Evolutionary conservation across 176 grass and related monocot species (phyloP).

Genomic region (Chrysopogon serrulatus): DNA sequence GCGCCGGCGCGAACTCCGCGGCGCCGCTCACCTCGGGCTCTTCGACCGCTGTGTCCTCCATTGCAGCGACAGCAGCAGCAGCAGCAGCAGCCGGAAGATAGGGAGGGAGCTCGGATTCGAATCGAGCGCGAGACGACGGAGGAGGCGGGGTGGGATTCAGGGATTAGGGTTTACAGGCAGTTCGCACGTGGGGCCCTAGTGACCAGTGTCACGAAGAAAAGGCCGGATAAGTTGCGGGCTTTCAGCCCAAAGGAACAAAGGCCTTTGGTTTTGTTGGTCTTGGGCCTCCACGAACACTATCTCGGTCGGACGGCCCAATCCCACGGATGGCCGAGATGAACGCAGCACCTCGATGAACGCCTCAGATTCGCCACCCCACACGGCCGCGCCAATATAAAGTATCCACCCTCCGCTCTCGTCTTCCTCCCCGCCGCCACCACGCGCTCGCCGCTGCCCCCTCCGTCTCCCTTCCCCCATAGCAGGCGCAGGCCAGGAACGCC

Average conservation of each 20-base stretch:
- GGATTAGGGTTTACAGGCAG: conserved; percentile 32
- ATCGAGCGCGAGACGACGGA: conserved; percentile 22
- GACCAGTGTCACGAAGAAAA: background rate
- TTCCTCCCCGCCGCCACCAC: background rate
- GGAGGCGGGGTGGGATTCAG: background rate
- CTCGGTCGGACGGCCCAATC: background rate
- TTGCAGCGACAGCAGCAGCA: background rate
- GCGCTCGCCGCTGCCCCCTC: background rate
- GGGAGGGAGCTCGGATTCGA: conserved; percentile 14
- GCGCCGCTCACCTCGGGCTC: conserved; percentile 54
- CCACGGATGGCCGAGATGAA: background rate
- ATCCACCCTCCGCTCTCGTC: background rate
- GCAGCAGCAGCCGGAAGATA: background rate
- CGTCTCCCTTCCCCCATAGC: background rate
- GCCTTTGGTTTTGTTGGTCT: background rate
- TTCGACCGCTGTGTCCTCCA: conserved; percentile 45
- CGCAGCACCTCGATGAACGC: background rate
- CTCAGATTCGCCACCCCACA: background rate
- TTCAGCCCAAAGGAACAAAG: background rate
- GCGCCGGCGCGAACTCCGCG: conserved; percentile 70
- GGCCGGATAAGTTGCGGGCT: background rate
- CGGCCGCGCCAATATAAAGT: background rate
- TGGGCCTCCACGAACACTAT: background rate
- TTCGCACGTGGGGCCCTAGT: conserved; percentile 5
- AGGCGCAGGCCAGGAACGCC: background rate